Evolutionary conservation across 805 yeast genomes (phyloP), one percentile per base, ranked within the genome.

Genomic region (Lipomyces mesembrius): DNA sequence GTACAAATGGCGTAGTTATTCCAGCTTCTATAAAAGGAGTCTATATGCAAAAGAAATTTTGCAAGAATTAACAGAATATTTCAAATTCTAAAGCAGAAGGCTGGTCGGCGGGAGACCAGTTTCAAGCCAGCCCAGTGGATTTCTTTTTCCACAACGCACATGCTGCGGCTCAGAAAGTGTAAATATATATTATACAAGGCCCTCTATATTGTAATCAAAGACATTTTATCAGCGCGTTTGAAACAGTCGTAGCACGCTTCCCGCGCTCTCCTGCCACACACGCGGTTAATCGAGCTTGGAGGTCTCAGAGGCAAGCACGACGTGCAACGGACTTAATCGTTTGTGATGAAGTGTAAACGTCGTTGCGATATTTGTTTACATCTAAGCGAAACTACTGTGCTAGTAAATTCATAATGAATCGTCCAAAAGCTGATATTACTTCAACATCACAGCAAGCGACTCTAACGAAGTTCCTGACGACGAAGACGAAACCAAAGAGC

Each of bases 371-470:
- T 43, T 43, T 43, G 49, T n/a, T n/a, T 2, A 43, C 8, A 4
- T 17, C 14, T n/a, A 43, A 43, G 49, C 49, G 49, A 43, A 14
- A 7, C 7, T 43, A 17, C 11, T 5, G 49, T 17, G 20, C 20
- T 3, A n/a, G 20, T 25, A 43, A n/a, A n/a, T 43, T 43, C 9
- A 17, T 17, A 43, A 43, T 43, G 49, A 43, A 8, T 17, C 49
- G 11, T n/a, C 49, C 22, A 43, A 43, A 7, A 17, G 49, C 22
- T 43, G 8, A 8, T 1, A 17, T 3, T n/a, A n/a, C 20, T 43
- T 43, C 49, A 43, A n/a, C 49, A 43, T 17, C 49, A 22, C 49
- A 43, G 49, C 55, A 52, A 27, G 55, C 55, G 32, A 25, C 32
- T 6, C 55, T 52, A 52, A 20, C n/a, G 8, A 22, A 14, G 20